Percentiles rank a stretch among this genome's conserved stretches.
These are phyloP conservation scores for Thermothielavioides terrestris DNA, from an alignment of 495 filamentous ascomycete genomes.

Conservation along the genomic window DNA sequence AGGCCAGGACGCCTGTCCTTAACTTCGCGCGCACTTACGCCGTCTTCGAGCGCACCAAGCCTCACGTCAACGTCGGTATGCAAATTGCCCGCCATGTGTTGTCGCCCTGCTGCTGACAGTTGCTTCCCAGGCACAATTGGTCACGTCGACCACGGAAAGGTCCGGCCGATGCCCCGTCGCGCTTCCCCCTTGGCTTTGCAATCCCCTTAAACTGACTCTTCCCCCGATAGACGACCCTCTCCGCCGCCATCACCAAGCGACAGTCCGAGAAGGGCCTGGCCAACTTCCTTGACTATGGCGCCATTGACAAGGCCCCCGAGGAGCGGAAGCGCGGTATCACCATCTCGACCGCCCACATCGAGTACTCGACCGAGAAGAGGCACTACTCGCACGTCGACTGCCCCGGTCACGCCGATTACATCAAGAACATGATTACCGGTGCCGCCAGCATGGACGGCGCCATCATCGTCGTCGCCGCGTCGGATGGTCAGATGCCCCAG, in stretches of 20 bases:
- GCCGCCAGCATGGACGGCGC: constrained; percentile 96
- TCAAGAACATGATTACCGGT: constrained; percentile 99
- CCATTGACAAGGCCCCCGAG: constrained; percentile 98
- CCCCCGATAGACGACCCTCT: constrained; percentile 75
- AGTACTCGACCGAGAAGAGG: constrained; percentile 82
- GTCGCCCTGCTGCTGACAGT: constrained; percentile 5
- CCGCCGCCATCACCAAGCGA: constrained; percentile 95
- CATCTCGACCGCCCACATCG: constrained; percentile 95
- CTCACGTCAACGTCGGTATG: constrained; percentile 94
- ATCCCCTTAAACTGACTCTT: constrained; percentile 19
- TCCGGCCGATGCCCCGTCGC: constrained; percentile 33
- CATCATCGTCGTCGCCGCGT: constrained; percentile 96
- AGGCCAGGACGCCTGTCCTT: constrained; percentile 57
- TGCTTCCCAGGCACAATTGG: constrained; percentile 74
- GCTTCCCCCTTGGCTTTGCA: too few species aligned
- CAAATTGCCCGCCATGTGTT: too few species aligned
- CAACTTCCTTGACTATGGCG: constrained; percentile 87
- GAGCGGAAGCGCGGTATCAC: constrained; percentile 99
- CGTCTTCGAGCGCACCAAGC: constrained; percentile 83
- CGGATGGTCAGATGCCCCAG: constrained; percentile 99
- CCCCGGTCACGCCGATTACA: constrained; percentile 99
- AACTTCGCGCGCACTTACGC: constrained; percentile 66
- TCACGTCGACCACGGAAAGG: constrained; percentile 99
- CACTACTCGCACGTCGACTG: constrained; percentile 99
- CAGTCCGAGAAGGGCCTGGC: constrained; percentile 90